These are phyloP conservation scores for Phallus indusiatus DNA, from an alignment of 768 basidiomycete genomes.

Conservation along the genomic window DNA sequence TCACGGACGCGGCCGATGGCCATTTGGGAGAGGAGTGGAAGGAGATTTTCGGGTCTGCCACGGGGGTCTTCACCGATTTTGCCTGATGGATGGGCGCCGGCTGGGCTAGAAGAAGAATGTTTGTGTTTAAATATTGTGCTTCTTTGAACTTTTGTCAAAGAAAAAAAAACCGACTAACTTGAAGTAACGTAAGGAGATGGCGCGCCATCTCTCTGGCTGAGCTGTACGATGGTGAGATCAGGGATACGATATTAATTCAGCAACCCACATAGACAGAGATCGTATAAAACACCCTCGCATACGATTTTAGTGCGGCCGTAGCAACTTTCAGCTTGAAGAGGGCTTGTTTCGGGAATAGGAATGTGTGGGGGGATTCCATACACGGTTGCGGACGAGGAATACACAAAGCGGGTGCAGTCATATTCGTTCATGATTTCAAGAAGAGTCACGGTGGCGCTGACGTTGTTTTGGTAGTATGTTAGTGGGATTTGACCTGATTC, in stretches of 20 bases:
- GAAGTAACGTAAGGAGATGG: constrained; percentile 91
- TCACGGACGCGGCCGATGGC: constrained; percentile 81
- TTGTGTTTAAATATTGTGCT: background rate
- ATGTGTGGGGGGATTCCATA: constrained; percentile 90
- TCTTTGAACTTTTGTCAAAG: background rate
- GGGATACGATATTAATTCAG: constrained; percentile 11
- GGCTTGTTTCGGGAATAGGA: constrained; percentile 89
- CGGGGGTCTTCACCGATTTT: constrained; percentile 93
- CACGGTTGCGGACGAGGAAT: constrained; percentile 97
- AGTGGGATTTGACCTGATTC: constrained; percentile 91
- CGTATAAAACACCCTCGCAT: constrained; percentile 83
- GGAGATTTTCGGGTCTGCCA: constrained; percentile 88
- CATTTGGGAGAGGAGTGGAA: constrained; percentile 91
- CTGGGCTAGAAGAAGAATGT: constrained; percentile 50
- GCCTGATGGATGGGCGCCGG: constrained; percentile 96
- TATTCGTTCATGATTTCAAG: constrained; percentile 81
- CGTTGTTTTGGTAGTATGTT: constrained; percentile 92
- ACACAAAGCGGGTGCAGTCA: constrained; percentile 81
- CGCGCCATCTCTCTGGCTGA: constrained; percentile 62
- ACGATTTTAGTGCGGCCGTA: constrained; percentile 97
- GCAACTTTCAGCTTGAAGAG: constrained; percentile 79
- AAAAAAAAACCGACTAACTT: constrained; percentile 46
- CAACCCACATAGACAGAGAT: constrained; percentile 66
- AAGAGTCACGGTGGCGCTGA: constrained; percentile 76
- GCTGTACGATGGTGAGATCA: constrained; percentile 32